These are phyloP conservation scores for Cystofilobasidium macerans DNA, from an alignment of 768 basidiomycete genomes.

Conservation along the genomic window DNA sequence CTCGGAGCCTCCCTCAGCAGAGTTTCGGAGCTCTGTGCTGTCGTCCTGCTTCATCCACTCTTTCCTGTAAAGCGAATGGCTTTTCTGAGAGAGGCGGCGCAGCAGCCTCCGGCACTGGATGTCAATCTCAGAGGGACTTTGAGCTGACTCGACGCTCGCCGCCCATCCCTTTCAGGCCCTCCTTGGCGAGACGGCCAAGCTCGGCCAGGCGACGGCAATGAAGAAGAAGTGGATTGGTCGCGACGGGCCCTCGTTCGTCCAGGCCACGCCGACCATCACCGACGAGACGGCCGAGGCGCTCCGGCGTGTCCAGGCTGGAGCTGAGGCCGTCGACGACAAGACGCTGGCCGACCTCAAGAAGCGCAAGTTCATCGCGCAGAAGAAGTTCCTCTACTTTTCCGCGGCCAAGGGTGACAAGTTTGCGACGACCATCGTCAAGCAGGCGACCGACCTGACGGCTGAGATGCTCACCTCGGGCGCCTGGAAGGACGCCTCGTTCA, in stretches of 20 bases:
- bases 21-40: no score
- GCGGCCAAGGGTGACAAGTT: constrained; percentile 75
- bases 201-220: constrained; percentile 91
- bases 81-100: no score
- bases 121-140: no score
- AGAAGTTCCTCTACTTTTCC: constrained; percentile 90
- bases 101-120: no score
- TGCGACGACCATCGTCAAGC: constrained; percentile 80
- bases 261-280: constrained; percentile 55
- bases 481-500: constrained; percentile 88
- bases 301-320: constrained; percentile 44
- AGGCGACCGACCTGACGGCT: constrained; percentile 88
- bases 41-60: no score
- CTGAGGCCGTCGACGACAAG: constrained; percentile 65
- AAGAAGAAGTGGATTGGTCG: constrained; percentile 95
- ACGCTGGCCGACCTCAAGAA: constrained; percentile 75
- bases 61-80: no score
- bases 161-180: constrained; percentile 28
- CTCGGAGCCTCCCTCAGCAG: no score
- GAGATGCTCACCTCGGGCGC: constrained; percentile 92
- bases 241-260: constrained; percentile 71
- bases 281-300: constrained; percentile 48
- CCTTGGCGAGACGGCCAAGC: constrained; percentile 85
- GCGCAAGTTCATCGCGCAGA: constrained; percentile 75
- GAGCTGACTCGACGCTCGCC: background rate